phyloP scores from a whole-genome alignment of 441 rosid genomes.

The Mallotus repandus region DNA sequence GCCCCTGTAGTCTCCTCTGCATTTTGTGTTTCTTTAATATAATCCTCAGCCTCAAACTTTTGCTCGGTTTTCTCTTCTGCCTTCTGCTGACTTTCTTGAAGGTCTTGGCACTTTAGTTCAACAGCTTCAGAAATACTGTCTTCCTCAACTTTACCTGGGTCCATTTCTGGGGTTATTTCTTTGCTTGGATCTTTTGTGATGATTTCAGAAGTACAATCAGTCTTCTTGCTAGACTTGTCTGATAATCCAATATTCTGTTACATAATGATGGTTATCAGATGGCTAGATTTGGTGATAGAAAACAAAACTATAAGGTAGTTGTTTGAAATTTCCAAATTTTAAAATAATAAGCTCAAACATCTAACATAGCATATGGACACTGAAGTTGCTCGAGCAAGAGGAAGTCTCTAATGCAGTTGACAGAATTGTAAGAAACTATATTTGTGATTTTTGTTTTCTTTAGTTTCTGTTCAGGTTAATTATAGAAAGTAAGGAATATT shows the following conservation, averaged over 20 bases:
- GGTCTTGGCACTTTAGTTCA: constrained; percentile 28
- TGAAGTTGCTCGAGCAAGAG: constrained; percentile 2
- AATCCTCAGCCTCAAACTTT: constrained; percentile 25
- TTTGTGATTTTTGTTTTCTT: background rate
- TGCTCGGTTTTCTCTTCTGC: constrained; percentile 29
- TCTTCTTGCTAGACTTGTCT: constrained; percentile 24
- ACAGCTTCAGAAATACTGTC: constrained; percentile 19
- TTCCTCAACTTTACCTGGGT: constrained; percentile 27
- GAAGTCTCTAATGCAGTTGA: constrained; percentile 1
- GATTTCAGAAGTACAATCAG: constrained; percentile 24
- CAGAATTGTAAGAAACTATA: background rate
- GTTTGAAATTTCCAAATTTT: background rate
- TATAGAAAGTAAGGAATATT: background rate
- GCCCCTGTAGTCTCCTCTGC: constrained; percentile 35
- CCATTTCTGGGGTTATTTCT: constrained; percentile 21
- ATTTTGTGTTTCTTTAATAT: constrained; percentile 27
- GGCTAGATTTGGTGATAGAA: background rate
- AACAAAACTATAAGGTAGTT: background rate
- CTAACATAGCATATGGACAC: constrained; percentile 1
- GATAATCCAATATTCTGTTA: constrained; percentile 32
- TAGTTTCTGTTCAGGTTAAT: background rate
- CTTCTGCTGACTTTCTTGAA: constrained; percentile 28
- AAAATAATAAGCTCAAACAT: background rate
- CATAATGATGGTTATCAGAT: constrained; percentile 26
- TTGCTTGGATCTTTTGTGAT: constrained; percentile 28